A percentile compares a stretch with the other conserved stretches of the same genome.
phyloP scores from a whole-genome alignment of 2,329 filamentous ascomycete genomes.

The Scopulariopsis brevicaulis region DNA sequence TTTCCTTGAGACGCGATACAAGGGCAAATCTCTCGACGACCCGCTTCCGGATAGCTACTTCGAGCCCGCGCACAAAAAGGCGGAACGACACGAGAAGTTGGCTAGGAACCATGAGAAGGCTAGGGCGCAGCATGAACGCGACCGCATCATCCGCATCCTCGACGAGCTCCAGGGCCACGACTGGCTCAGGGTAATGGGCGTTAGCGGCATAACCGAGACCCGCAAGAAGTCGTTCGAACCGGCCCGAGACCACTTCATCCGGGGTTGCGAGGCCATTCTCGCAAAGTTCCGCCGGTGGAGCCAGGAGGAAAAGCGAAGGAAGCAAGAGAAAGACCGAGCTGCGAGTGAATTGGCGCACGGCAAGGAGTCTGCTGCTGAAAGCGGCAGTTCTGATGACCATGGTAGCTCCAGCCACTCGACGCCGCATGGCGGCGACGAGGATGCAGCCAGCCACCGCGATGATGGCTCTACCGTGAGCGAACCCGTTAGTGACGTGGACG shows the following conservation, averaged over 20 bases:
- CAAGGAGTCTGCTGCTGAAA: slow-evolving; percentile 5
- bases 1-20: slow-evolving; percentile 35
- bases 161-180: slow-evolving; percentile 83
- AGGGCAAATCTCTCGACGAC: slow-evolving; percentile 33
- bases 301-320: slow-evolving; percentile 76
- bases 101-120: slow-evolving; percentile 55
- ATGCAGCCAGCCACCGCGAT: slow-evolving; percentile 10
- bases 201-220: slow-evolving; percentile 73
- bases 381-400: background rate
- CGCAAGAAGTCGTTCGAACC: slow-evolving; percentile 81
- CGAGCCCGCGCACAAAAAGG: slow-evolving; percentile 42
- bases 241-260: slow-evolving; percentile 75
- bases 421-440: slow-evolving; percentile 7
- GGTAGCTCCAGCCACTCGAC: slow-evolving; percentile 2
- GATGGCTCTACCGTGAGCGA: slow-evolving; percentile 2
- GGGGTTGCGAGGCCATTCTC: slow-evolving; percentile 68
- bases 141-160: slow-evolving; percentile 54
- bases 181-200: slow-evolving; percentile 86
- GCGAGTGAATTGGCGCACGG: slow-evolving; percentile 10
- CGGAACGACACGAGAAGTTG: slow-evolving; percentile 48
- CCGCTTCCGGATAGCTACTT: slow-evolving; percentile 45
- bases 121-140: slow-evolving; percentile 54
- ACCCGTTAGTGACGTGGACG: slow-evolving; percentile 46
- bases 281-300: slow-evolving; percentile 85
- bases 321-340: slow-evolving; percentile 61